Evolutionary conservation across 176 grass and related monocot genomes (phyloP).

Genomic region (Raddia distichophylla): DNA sequence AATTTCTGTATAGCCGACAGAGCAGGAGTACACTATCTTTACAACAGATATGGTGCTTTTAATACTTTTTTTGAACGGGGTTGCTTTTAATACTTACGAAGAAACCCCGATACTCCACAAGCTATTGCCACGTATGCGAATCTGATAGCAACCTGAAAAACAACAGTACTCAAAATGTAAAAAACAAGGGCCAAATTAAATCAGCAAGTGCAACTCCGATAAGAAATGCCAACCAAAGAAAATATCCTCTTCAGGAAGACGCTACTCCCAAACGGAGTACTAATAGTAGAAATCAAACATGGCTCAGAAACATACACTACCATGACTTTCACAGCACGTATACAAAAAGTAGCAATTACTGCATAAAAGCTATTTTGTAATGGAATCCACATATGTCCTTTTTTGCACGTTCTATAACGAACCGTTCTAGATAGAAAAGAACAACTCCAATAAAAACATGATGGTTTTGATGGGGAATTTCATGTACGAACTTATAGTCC

Average conservation of each 20-base stretch:
- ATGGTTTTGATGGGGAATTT: background rate
- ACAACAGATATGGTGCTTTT: background rate
- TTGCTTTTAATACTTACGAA: slow-evolving; percentile 57
- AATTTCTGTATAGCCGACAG: background rate
- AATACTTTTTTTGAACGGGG: slow-evolving; percentile 31
- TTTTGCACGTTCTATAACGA: background rate
- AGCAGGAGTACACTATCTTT: slow-evolving; percentile 1
- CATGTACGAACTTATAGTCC: slow-evolving; percentile 2
- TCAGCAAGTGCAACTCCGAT: background rate
- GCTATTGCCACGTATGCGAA: slow-evolving; percentile 64
- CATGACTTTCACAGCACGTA: background rate
- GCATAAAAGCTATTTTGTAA: background rate
- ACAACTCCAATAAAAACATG: background rate
- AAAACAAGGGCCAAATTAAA: background rate
- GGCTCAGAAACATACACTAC: background rate
- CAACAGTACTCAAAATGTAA: background rate
- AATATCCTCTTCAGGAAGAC: background rate
- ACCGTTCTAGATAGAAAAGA: background rate
- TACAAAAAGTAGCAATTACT: slow-evolving; percentile 16
- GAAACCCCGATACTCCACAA: slow-evolving; percentile 55
- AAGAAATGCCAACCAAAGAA: background rate
- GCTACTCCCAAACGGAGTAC: background rate
- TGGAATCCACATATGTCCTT: background rate
- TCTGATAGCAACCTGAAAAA: slow-evolving; percentile 64
- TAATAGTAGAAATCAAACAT: background rate